These are phyloP conservation scores for Aureobasidium sp. DNA, from an alignment of 2,329 filamentous ascomycete genomes.

Conservation along the genomic window DNA sequence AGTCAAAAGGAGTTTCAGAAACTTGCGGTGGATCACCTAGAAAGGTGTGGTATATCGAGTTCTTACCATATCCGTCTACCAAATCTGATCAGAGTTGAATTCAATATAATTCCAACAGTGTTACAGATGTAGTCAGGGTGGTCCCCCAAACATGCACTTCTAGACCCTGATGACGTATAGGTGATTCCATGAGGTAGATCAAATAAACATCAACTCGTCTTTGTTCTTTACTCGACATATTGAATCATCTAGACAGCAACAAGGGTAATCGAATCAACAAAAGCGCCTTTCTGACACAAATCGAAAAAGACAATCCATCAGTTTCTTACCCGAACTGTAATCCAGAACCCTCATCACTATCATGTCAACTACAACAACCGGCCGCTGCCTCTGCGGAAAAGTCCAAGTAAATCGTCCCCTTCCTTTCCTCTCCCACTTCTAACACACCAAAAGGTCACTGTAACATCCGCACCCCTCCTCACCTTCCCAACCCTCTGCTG, in stretches of 20 bases:
- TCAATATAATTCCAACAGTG: neutral
- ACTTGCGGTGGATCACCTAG: too few relatives aligned
- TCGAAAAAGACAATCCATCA: too few relatives aligned
- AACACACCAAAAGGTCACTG: neutral
- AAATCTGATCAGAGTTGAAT: neutral
- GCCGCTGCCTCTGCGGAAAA: constrained; percentile 9
- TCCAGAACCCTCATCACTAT: neutral
- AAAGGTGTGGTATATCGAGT: too few relatives aligned
- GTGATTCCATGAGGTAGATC: neutral
- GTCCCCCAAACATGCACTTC: neutral
- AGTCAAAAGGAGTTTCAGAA: neutral
- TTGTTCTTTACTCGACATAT: neutral
- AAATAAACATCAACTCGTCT: neutral
- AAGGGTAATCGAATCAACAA: too few relatives aligned
- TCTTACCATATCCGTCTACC: too few relatives aligned
- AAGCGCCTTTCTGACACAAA: too few relatives aligned
- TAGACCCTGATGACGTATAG: neutral
- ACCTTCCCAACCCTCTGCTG: constrained; percentile 15
- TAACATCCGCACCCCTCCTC: too few relatives aligned
- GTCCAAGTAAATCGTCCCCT: neutral
- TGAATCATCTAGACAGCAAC: too few relatives aligned
- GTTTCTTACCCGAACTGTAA: too few relatives aligned
- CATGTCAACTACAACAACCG: neutral
- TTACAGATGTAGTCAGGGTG: neutral
- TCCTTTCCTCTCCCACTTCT: neutral